Conservation (phyloP, 1,284 basidiomycete genomes). For the Cutaneotrichosporon sp. region DNA sequence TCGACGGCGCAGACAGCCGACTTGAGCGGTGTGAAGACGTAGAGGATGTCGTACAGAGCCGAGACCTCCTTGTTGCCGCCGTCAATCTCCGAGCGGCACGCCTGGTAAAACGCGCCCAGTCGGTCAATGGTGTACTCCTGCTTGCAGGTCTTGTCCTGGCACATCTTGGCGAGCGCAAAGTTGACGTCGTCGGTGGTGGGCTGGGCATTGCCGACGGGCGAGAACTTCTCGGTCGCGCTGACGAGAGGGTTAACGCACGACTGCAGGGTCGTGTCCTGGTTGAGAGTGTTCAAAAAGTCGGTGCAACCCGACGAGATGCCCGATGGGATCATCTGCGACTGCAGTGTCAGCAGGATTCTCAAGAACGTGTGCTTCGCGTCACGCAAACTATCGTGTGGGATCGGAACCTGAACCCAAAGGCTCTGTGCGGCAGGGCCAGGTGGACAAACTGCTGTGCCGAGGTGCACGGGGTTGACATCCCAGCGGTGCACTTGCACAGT, state of each 20-base stretch:
- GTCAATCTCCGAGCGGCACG: conserved; percentile 63
- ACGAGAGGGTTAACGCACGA: conserved; percentile 64
- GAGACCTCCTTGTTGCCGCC: conserved; percentile 52
- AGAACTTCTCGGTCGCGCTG: conserved; percentile 58
- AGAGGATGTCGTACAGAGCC: conserved; percentile 70
- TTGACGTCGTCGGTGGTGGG: conserved; percentile 54
- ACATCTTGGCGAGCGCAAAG: conserved; percentile 58
- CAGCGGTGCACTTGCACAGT: no score
- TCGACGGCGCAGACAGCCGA: conserved; percentile 68
- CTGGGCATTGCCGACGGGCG: conserved; percentile 54
- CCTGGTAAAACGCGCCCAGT: conserved; percentile 63
- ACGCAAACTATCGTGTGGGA: no score
- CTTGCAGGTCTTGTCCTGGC: conserved; percentile 55
- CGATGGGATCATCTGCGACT: conserved; percentile 49
- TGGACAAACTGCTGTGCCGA: no score
- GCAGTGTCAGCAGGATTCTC: not conserved
- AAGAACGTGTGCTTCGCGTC: no score
- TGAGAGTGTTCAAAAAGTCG: conserved; percentile 59
- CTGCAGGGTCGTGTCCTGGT: conserved; percentile 57
- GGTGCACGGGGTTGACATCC: no score
- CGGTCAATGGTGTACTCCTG: conserved; percentile 57
- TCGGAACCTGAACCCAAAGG: no score
- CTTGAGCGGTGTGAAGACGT: conserved; percentile 61
- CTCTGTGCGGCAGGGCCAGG: no score
- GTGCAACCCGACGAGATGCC: conserved; percentile 59